Percentiles rank a stretch among this genome's conserved stretches.
phyloP scores from a whole-genome alignment of 2,329 filamentous ascomycete genomes.

The Aspergillus unguis region DNA sequence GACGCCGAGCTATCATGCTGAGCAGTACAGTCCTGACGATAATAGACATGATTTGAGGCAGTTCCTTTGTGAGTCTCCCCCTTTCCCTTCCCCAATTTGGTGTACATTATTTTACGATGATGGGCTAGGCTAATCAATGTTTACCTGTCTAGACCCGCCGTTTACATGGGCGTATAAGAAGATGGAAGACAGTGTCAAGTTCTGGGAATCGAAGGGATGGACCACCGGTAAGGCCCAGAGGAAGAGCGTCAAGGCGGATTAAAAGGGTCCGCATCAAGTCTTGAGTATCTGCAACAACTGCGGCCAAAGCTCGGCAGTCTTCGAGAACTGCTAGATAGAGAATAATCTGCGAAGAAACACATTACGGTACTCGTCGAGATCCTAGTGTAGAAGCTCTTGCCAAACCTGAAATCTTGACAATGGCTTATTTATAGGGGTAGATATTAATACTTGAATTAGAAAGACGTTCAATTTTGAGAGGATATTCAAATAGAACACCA shows the following conservation, averaged over 20 bases:
- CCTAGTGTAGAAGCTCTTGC: too few species aligned
- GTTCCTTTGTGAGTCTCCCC: conserved; percentile 46
- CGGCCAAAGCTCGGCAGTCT: too few species aligned
- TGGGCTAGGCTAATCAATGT: background rate
- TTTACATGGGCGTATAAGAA: conserved; percentile 49
- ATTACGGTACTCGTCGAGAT: too few species aligned
- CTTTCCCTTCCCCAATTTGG: background rate
- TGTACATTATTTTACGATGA: background rate
- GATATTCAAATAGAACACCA: too few species aligned
- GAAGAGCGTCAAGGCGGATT: conserved; percentile 37
- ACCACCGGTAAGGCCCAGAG: conserved; percentile 31
- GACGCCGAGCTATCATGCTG: conserved; percentile 56
- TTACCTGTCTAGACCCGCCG: conserved; percentile 27
- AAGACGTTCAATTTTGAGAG: too few species aligned
- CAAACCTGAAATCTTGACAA: too few species aligned
- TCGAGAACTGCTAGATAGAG: background rate
- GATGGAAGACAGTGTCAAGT: conserved; percentile 47
- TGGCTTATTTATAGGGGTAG: too few species aligned
- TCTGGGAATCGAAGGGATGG: conserved; percentile 41
- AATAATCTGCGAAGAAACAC: too few species aligned
- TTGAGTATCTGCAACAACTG: background rate
- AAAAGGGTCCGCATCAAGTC: background rate
- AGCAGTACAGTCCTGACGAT: conserved; percentile 53
- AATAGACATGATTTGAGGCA: conserved; percentile 58
- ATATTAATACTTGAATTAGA: too few species aligned